These are phyloP conservation scores for Epichloe aotearoae DNA, from an alignment of 2,329 filamentous ascomycete species.

Conservation along the genomic window DNA sequence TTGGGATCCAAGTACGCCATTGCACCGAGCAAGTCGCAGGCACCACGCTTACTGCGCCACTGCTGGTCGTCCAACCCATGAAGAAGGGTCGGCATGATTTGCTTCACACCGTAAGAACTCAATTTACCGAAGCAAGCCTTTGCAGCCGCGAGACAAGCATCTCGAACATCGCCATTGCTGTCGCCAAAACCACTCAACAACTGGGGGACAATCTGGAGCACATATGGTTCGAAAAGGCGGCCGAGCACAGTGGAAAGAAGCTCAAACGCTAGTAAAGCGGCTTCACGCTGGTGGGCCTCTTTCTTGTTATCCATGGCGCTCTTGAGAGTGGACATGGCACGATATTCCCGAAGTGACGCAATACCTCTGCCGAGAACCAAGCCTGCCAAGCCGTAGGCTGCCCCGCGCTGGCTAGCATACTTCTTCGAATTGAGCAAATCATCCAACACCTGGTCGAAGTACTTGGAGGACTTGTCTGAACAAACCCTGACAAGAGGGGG, in stretches of 20 bases:
- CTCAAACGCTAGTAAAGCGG: slow-evolving; percentile 81
- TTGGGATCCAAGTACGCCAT: slow-evolving; percentile 98
- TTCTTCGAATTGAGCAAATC: slow-evolving; percentile 77
- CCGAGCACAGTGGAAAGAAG: slow-evolving; percentile 77
- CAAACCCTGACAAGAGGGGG: slow-evolving; percentile 81
- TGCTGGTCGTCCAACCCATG: slow-evolving; percentile 88
- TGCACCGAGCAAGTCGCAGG: slow-evolving; percentile 88
- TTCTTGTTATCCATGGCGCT: slow-evolving; percentile 91
- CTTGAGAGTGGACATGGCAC: slow-evolving; percentile 69
- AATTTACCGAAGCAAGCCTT: slow-evolving; percentile 89
- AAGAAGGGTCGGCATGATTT: slow-evolving; percentile 81
- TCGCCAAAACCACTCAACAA: slow-evolving; percentile 84
- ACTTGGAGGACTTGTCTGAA: slow-evolving; percentile 61
- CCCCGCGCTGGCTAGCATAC: slow-evolving; percentile 84
- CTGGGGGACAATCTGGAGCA: slow-evolving; percentile 89
- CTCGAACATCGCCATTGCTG: slow-evolving; percentile 73
- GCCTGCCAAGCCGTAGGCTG: slow-evolving; percentile 87
- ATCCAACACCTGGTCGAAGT: slow-evolving; percentile 69
- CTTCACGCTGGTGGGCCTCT: slow-evolving; percentile 76
- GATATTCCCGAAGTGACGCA: slow-evolving; percentile 65
- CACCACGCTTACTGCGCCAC: slow-evolving; percentile 97
- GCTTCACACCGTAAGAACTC: slow-evolving; percentile 91
- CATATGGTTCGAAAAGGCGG: slow-evolving; percentile 86
- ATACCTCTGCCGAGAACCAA: slow-evolving; percentile 83
- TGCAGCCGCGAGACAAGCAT: slow-evolving; percentile 81